Base-by-base conservation (phyloP, 176 grass and related monocot species). In the Cocos nucifera region DNA sequence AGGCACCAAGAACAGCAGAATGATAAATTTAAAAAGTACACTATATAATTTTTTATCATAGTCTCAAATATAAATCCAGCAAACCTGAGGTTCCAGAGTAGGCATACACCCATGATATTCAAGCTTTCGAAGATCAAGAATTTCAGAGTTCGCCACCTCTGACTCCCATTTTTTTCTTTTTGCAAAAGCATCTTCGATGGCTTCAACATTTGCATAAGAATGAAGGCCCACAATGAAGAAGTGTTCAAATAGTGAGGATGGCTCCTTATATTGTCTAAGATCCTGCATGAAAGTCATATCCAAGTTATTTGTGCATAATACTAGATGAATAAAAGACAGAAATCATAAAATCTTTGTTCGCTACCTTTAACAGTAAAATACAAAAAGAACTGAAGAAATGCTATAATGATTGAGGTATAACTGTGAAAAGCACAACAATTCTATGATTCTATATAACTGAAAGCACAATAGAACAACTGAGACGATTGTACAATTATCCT, bases 171-270 rank as follows among this genome's bases (percentile, higher is more conserved):
- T 78, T 88, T 98, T 92, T 78, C 60, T 82, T 72, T 85, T 91
- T 50, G 88, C 87, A 86, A 92, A 98, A 73, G 87, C 87, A 68
- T 92, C 81, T 74, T 98, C 93, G 71, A 98, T 79, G n/a, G 67
- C 69, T 71, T 78, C 73, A 54, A 92, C 78, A 67, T 98, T 86
- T 83, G 93, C 84, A 85, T 74, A 92, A 30, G 93, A 92, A 70
- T 92, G 93, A 59, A 98, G 93, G 23, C 93, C 93, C 28, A 92
- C 79, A 49, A 98, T 80, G 14, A 92, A 88, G 78, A 98, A 92
- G 21, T 88, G 73, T 56, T 98, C 93, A 68, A 82, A 98, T 39
- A 98, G 77, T 3, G 79, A 70, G n/a, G 59, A 67, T 28, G 84
- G 81, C 57, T 92, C 87, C 52, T 73, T 83, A 25, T 75, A 76